Evolutionary conservation across 371 early-diverging fungal genomes (phyloP).

Genomic region (Dipsacomyces acuminosporus): DNA sequence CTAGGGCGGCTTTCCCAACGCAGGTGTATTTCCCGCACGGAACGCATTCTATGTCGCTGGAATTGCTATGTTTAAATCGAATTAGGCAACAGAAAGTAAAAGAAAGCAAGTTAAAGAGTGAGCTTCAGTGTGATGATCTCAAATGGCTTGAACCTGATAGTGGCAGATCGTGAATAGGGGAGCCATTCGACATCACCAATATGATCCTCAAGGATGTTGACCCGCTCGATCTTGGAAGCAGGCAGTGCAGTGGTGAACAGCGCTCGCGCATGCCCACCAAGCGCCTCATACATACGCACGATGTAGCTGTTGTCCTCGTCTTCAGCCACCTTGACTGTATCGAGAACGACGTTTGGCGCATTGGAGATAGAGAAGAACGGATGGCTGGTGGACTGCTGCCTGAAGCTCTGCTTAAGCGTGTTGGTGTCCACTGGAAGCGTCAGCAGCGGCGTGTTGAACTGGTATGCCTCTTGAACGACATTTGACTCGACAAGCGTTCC

Average conservation of each 20-base stretch:
- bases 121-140: constrained; percentile 50
- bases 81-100: too few species aligned
- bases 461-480: constrained; percentile 77
- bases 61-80: too few species aligned
- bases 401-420: not conserved
- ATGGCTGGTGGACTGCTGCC: not conserved
- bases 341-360: constrained; percentile 67
- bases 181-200: constrained; percentile 16
- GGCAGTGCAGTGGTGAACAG: constrained; percentile 44
- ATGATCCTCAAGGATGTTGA: constrained; percentile 71
- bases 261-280: constrained; percentile 71
- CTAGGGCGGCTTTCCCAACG: too few species aligned
- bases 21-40: too few species aligned
- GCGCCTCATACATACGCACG: constrained; percentile 83
- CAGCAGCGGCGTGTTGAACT: constrained; percentile 75
- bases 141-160: constrained; percentile 56
- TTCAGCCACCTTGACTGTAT: constrained; percentile 83
- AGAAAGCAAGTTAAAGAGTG: constrained; percentile 1
- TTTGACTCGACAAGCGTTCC: constrained; percentile 70
- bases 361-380: constrained; percentile 26
- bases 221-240: constrained; percentile 52
- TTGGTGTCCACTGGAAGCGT: constrained; percentile 4
- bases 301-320: constrained; percentile 58
- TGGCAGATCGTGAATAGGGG: constrained; percentile 45
- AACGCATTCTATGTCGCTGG: too few species aligned